Base-by-base conservation (phyloP, 1,284 basidiomycete genomes). In the Peniophora sp. region DNA sequence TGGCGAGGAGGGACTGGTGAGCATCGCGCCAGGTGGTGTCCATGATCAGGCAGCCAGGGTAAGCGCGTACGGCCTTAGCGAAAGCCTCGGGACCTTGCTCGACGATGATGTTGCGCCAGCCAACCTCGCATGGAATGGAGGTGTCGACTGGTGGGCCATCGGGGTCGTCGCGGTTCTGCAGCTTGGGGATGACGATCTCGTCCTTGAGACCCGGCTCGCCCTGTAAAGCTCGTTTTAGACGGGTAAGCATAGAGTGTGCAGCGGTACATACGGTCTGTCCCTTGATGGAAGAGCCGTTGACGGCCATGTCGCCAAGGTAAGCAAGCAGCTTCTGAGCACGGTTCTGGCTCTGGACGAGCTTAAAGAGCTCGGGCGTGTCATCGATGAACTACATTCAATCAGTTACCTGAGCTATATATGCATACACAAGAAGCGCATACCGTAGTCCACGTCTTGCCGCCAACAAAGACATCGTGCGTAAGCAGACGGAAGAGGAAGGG, bases 21-120 rank as follows among this genome's bases (percentile, higher is more conserved):
- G 97, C 97, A 68, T 99, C 97, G 69, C 97, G 89, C 96, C 97
- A 99, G 9, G 96, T 99, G 48, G 96, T 99, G 74, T 97, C 93
- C 92, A 95, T 95, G 70, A 95, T 94, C 56, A 94, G 80, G 43
- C 85, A 89, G 56, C 97, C 97, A 51, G 92, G 92, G 72, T 99
- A 99, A 58, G 88, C 89, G 60, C 97, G 86, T 50, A 99, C 93
- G 27, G 97, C 97, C 74, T 96, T 97, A 54, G 97, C 97, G 65
- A 99, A 99, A 1, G 92, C 97, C 69, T 95, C 97, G 24, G 97
- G 97, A 45, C 97, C 97, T 59, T 98, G 81, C 69, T 98, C 92
- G 62, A 97, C 89, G 66, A 99, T 97, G 69, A 99, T 97, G 75
- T 97, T 97, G 59, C 97, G 85, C 97, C 97, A 99, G 53, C 97